These are phyloP conservation scores for Cornus florida DNA, from an alignment of 148 eudicot genomes.

Conservation along the genomic window DNA sequence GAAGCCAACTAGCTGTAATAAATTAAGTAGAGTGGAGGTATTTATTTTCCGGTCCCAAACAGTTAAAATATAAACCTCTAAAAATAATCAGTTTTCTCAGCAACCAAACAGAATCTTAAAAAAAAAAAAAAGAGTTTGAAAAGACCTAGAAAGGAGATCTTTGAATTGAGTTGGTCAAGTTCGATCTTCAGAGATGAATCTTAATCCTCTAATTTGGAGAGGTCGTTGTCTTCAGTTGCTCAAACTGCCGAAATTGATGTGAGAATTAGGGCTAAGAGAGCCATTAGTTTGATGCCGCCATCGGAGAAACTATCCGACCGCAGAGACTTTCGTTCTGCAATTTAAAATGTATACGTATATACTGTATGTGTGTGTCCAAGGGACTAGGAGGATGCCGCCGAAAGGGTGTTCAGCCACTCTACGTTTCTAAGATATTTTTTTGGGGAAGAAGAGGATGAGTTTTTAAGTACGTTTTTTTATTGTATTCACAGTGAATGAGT, in stretches of 20 bases:
- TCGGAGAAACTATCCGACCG: neutral
- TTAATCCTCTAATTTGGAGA: neutral
- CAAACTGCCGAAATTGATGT: neutral
- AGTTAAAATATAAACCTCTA: neutral
- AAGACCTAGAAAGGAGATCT: conserved; percentile 53
- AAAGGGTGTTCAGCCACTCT: too few relatives aligned
- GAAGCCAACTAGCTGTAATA: neutral
- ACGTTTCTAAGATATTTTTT: too few relatives aligned
- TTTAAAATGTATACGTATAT: neutral
- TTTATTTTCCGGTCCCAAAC: neutral
- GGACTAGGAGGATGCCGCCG: too few relatives aligned
- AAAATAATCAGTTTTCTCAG: neutral
- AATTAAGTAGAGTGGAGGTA: neutral
- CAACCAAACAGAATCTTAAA: neutral
- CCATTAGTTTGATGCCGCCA: neutral
- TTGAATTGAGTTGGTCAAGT: conserved; percentile 52
- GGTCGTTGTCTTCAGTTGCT: conserved; percentile 14
- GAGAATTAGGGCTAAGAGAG: conserved; percentile 14
- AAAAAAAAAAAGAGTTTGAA: neutral
- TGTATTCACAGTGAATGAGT: too few relatives aligned
- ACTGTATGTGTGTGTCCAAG: too few relatives aligned
- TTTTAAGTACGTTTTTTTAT: too few relatives aligned
- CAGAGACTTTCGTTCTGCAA: neutral
- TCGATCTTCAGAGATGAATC: conserved; percentile 32
- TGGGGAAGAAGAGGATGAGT: too few relatives aligned